phyloP scores from a whole-genome alignment of 495 filamentous ascomycete species.

The Rostrohypoxylon terebratum region DNA sequence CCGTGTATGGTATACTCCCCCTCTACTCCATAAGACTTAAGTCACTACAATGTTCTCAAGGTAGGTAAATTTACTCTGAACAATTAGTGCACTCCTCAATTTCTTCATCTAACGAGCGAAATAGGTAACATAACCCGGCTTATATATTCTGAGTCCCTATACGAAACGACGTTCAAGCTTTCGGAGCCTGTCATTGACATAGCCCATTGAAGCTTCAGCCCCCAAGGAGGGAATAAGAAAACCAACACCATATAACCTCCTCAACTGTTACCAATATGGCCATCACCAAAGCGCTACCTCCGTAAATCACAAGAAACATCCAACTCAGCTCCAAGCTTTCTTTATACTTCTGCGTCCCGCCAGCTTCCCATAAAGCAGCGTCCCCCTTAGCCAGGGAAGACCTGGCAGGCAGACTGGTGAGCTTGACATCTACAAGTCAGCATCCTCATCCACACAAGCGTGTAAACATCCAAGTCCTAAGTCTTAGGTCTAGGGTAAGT shows the following conservation, averaged over 20 bases:
- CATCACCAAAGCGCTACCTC: not conserved
- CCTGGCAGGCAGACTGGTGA: too few species aligned
- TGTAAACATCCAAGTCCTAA: not conserved
- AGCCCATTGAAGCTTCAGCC: not conserved
- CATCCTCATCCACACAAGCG: not conserved
- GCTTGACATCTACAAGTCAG: not conserved
- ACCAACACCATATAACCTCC: not conserved
- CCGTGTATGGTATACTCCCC: not conserved
- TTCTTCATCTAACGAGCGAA: not conserved
- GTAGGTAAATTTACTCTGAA: too few species aligned
- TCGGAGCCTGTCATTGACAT: not conserved
- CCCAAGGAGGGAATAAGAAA: not conserved
- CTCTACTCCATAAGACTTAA: not conserved
- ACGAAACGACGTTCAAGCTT: not conserved
- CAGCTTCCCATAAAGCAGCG: too few species aligned
- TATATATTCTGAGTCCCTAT: not conserved
- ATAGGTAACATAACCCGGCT: not conserved
- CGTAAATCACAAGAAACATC: not conserved
- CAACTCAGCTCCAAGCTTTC: too few species aligned
- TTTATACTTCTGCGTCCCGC: too few species aligned
- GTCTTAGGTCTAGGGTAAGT: too few species aligned
- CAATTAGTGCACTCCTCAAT: not conserved
- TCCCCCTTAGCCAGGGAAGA: too few species aligned
- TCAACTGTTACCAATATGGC: too few species aligned
- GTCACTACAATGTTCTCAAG: too few species aligned